These are phyloP conservation scores for Lachnellula suecica DNA, from an alignment of 2,329 filamentous ascomycete species.

Conservation along the genomic window DNA sequence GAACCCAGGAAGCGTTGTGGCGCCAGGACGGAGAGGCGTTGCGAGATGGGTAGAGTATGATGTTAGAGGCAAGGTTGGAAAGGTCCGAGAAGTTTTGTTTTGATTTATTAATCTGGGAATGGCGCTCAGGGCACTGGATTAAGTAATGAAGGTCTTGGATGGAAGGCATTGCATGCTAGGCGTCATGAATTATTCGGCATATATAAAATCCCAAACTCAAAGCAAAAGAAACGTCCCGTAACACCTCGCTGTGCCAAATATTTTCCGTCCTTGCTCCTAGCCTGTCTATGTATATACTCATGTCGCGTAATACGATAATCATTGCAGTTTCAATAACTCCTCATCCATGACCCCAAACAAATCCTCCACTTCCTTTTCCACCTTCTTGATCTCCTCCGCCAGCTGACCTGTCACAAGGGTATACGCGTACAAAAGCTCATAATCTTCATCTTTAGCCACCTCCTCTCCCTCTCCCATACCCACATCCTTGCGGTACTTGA, in stretches of 20 bases:
- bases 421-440: constrained; percentile 90
- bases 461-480: constrained; percentile 14
- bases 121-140: not conserved
- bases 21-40: constrained; percentile 64
- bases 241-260: not conserved
- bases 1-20: constrained; percentile 81
- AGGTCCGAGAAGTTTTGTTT: constrained; percentile 30
- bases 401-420: constrained; percentile 68
- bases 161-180: not conserved
- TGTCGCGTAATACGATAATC: not conserved
- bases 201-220: not conserved
- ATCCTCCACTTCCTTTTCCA: constrained; percentile 60
- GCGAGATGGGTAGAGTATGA: constrained; percentile 89
- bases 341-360: constrained; percentile 64
- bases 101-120: constrained; percentile 8
- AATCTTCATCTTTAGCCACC: constrained; percentile 71
- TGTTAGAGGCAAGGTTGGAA: constrained; percentile 38
- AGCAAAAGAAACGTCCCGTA: not conserved
- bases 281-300: not conserved
- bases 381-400: constrained; percentile 60
- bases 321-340: constrained; percentile 57
- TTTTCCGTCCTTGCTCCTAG: not conserved
- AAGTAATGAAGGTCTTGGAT: not conserved
- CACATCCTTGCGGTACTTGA: constrained; percentile 73
- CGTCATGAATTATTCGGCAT: not conserved